Evolutionary conservation across 2,329 filamentous ascomycete genomes (phyloP), one percentile per base, ranked within the genome.

Genomic region (Balansia obtecta): DNA sequence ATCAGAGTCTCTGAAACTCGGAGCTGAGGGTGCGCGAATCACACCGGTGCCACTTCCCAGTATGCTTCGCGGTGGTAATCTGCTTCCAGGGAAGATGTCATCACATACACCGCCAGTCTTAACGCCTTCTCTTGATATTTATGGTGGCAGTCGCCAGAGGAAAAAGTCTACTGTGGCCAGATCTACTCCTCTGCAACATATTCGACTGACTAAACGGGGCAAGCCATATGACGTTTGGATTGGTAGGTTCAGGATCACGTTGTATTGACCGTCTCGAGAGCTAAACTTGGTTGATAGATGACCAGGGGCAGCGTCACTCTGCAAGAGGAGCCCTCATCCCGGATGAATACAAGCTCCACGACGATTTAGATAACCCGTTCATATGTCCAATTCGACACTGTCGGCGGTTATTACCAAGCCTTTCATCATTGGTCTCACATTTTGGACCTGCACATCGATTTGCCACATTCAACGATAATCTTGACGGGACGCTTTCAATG

Each of bases 321-420:
- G 15, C 46, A 18, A 43, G 58, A 4, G 68, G 68, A 4, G 60
- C 57, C 18, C 37, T 69, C 11, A 51, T 69, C 34, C 69, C 69
- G 0, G 52, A 56, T 2, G 56, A 55, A 5, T 70, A 71, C 49
- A 50, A 57, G 40, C 43, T 61, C 3, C 55, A 62, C 20, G 45
- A 54, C 7, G 51, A 63, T 41, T 54, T 55, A 1, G 22, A 52
- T 0, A 50, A 46, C 37, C 63, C 57, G 0, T 70, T 56, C 48
- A 54, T 68, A 15, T 71, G 69, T 38, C 66, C 69, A 5, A 60
- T 71, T 3, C 63, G 68, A 3, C 55, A 63, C 37, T 71, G 68
- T 32, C 64, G 63, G 8, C 55, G 50, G 1, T 38, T 64, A 4
- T 63, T 68, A 18, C 32, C 46, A 4, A 52, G 13, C 2, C 46